Percentiles rank a stretch among this genome's conserved stretches.
Evolutionary conservation across 441 rosid genomes (phyloP).

Genomic region (Populus hybrid): DNA sequence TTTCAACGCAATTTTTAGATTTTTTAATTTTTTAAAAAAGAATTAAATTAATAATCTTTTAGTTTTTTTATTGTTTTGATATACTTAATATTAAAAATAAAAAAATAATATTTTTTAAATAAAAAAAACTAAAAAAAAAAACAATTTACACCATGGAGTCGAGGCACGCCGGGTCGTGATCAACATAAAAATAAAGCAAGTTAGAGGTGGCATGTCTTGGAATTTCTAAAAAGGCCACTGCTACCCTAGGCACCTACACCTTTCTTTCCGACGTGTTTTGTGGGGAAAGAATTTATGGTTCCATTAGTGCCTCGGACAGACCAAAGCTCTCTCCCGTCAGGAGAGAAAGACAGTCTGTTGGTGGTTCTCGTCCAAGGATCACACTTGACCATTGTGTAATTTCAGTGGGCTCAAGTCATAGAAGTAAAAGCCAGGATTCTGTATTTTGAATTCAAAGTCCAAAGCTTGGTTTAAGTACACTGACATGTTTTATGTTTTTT

Average conservation of each 20-base stretch:
- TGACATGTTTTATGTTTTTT: too few species aligned
- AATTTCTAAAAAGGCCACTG: constrained; percentile 6
- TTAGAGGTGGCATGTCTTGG: constrained; percentile 7
- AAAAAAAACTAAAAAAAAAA: too few species aligned
- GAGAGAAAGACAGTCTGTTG: not conserved
- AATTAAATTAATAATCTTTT: too few species aligned
- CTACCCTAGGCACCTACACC: not conserved
- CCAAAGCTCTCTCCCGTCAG: not conserved
- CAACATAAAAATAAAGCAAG: constrained; percentile 3
- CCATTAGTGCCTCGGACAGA: not conserved
- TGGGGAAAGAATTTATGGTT: not conserved
- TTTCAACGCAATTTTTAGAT: too few species aligned
- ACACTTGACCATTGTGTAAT: constrained; percentile 1
- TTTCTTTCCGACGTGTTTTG: constrained; percentile 12
- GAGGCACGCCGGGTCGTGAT: not conserved
- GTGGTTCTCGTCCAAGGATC: not conserved
- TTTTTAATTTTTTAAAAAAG: too few species aligned
- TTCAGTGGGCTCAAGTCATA: constrained; percentile 7
- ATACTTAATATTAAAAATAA: too few species aligned
- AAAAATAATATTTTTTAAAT: too few species aligned
- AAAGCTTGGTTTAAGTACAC: not conserved
- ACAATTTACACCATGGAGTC: not conserved
- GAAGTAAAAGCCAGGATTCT: not conserved
- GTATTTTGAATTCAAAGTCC: not conserved
- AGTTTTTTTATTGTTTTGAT: too few species aligned